Evolutionary conservation across 1,139 yeast genomes (phyloP), one percentile per base, ranked within the genome.

Genomic region (Saccharomycopsis hybrid): DNA sequence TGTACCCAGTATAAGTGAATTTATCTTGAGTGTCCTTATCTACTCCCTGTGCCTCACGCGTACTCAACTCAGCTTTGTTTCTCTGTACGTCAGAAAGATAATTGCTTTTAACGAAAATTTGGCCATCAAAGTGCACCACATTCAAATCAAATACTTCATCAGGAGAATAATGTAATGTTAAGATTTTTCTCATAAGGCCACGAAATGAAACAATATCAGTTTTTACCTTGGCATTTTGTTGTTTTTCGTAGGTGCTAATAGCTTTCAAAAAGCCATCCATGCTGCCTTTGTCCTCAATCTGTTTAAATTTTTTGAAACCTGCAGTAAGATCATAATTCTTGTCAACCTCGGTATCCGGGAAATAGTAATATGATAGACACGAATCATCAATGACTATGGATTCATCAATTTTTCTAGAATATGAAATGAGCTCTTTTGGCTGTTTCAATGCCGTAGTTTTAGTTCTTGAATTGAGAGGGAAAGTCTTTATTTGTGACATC

Each of bases 141-240:
- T 86, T 80, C 50, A 85, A 67, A 55, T 78, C 80, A 18, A 89
- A 65, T n/a, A 77, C 74, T 51, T 85, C 85, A 39, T 69, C 65
- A 33, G 65, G 58, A 49, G 74, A 73, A 58, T 76, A 80, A 0
- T 89, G 89, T 36, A 85, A 65, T 2, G 80, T 69, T 65, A 88
- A 67, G 28, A 88, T 62, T 56, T 75, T 77, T 43, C 90, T 75
- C 80, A 90, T 78, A 42, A 87, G 68, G 1, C 97, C 97, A 57
- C 97, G 72, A 74, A 87, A 87, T 0, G 96, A 81, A 41, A 92
- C 70, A 38, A 92, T 73, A 59, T 88, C 88, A 2, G 78, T 80
- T 32, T 74, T 74, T 1, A 77, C 62, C 55, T 74, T 80, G 7
- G 13, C n/a, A 4, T 36, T 28, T 27, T 29, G 43, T 11, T 25